These are phyloP conservation scores for Cercospora zeae-maydis DNA, from an alignment of 2,329 filamentous ascomycete species.

Conservation along the genomic window DNA sequence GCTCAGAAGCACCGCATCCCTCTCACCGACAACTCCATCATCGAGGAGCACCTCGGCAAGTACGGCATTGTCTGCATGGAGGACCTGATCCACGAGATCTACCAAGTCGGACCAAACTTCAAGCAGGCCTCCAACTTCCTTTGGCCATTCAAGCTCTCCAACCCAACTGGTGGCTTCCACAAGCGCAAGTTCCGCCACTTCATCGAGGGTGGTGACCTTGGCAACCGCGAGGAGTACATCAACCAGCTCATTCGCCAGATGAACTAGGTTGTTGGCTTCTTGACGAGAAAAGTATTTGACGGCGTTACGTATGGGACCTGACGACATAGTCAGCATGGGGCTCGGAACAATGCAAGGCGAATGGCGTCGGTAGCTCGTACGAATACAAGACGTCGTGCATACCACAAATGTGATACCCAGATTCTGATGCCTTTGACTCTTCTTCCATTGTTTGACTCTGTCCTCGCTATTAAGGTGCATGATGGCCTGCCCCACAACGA, in stretches of 20 bases:
- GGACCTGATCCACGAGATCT: constrained; percentile 99
- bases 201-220: constrained; percentile 96
- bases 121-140: constrained; percentile 99
- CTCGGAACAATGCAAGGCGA: constrained; percentile 22
- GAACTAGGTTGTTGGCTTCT: constrained; percentile 64
- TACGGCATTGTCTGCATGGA: constrained; percentile 99
- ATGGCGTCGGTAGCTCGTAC: constrained; percentile 22
- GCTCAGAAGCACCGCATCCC: constrained; percentile 90
- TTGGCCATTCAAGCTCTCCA: constrained; percentile 99
- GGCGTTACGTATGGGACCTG: constrained; percentile 9
- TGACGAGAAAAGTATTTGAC: constrained; percentile 10
- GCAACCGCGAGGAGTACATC: constrained; percentile 98
- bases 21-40: constrained; percentile 95
- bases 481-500: no score
- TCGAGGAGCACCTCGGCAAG: constrained; percentile 95
- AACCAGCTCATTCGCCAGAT: constrained; percentile 95
- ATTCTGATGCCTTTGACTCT: not conserved
- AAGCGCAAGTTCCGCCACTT: constrained; percentile 98
- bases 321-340: constrained; percentile 3
- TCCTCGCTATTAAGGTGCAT: not conserved
- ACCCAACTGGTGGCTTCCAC: constrained; percentile 95
- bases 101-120: constrained; percentile 94
- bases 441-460: not conserved
- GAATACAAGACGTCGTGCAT: constrained; percentile 15
- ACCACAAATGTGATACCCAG: constrained; percentile 15